phyloP scores from a whole-genome alignment of 768 basidiomycete genomes.

The Cystofilobasidium bisporidii region DNA sequence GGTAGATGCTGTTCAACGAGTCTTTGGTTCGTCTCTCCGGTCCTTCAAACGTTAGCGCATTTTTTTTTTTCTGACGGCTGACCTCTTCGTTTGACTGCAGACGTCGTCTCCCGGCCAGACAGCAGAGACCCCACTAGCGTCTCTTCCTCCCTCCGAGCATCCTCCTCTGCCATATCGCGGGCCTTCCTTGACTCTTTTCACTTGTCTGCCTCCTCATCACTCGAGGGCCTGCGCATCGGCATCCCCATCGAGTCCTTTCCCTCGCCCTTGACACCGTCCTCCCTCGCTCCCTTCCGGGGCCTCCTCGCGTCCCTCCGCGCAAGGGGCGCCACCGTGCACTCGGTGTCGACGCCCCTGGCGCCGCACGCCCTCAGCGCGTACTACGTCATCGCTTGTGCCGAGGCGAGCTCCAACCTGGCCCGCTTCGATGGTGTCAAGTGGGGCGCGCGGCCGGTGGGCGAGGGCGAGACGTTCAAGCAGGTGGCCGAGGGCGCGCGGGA shows the following conservation, averaged over 20 bases:
- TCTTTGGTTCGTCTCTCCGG: slow-evolving; percentile 50
- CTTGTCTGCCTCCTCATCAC: slow-evolving; percentile 16
- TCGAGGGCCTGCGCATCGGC: slow-evolving; percentile 59
- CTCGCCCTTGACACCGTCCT: slow-evolving; percentile 48
- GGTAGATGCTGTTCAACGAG: slow-evolving; percentile 46
- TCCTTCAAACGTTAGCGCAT: too few relatives aligned
- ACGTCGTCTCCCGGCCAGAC: slow-evolving; percentile 52
- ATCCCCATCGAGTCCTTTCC: slow-evolving; percentile 82
- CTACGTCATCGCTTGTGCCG: slow-evolving; percentile 89
- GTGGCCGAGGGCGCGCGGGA: slow-evolving; percentile 44
- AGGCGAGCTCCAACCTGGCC: slow-evolving; percentile 84
- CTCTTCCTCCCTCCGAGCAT: slow-evolving; percentile 41
- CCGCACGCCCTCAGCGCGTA: slow-evolving; percentile 78
- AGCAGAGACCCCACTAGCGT: slow-evolving; percentile 65
- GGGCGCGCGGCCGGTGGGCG: slow-evolving; percentile 44
- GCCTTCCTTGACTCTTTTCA: slow-evolving; percentile 9
- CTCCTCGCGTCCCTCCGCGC: slow-evolving; percentile 44
- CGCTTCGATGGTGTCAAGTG: slow-evolving; percentile 81
- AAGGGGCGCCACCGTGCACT: slow-evolving; percentile 57
- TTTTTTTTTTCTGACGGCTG: too few relatives aligned
- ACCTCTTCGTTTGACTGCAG: slow-evolving; percentile 31
- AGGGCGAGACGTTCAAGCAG: slow-evolving; percentile 40
- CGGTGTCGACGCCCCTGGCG: slow-evolving; percentile 63
- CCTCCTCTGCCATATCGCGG: slow-evolving; percentile 28
- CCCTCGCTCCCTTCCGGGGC: slow-evolving; percentile 45